Base-by-base conservation (phyloP, 768 basidiomycete genomes). In the Mycena rosella region DNA sequence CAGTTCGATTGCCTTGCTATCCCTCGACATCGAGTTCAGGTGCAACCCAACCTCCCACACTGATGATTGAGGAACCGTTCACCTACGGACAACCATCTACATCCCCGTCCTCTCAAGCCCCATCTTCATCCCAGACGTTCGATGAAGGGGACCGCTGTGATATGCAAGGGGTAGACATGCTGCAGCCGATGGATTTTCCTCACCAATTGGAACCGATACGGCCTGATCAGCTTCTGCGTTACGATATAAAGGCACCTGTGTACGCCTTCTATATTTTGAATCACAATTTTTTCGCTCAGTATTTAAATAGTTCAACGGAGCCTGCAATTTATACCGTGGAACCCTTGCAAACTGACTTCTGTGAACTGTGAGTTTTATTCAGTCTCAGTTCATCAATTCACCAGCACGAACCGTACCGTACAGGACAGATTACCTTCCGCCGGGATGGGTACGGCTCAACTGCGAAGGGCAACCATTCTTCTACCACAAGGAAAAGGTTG, bases 401-500 rank as follows among this genome's bases (percentile, higher is more conserved):
- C 32, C 32, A n/a, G n/a, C 7, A 7, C 11, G 18, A n/a, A n/a
- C 7, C 6, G 32, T 20, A 11, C n/a, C 1, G 13, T 1, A 38
- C 22, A 56, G 34, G 13, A 27, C 4, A 1, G 34, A 18, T 4
- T 4, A 22, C n/a, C 38, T 73, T 30, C 68, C 74, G 7, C 29
- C 38, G 17, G 79, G 72, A 18, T 81, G 80, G 80, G 42, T 26
- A n/a, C 68, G 49, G 60, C 38, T 75, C 51, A 68, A 81, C 57
- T 78, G 76, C 13, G 80, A 81, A 20, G 73, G 70, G n/a, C 78
- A 76, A 17, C 68, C 71, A 14, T 79, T 77, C 44, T 82, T 77
- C 57, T 74, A 73, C 32, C 60, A 81, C 32, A 27, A 65, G 48
- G 78, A 79, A 22, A 77, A 74, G 72, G 81, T 81, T n/a, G 15